phyloP scores from a whole-genome alignment of 2,329 filamentous ascomycete genomes.

The Hymenoscyphus infarciens region DNA sequence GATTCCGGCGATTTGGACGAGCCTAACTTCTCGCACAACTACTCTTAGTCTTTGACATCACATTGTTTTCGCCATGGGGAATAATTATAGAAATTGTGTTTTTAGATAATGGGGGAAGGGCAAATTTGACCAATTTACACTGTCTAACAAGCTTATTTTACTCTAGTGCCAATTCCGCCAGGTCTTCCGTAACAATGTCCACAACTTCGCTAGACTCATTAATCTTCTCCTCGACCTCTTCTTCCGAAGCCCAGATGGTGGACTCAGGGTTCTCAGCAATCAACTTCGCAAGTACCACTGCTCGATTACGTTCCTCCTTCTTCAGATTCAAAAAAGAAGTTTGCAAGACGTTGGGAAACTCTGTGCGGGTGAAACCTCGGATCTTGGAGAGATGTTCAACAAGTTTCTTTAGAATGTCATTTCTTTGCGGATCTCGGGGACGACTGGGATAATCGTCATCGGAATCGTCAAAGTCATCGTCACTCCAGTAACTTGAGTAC shows the following conservation, averaged over 20 bases:
- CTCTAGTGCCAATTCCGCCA: no score
- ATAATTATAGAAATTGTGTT: no score
- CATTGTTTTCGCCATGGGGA: no score
- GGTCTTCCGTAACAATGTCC: neutral
- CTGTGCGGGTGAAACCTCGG: neutral
- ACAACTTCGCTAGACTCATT: neutral
- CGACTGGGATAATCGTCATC: neutral
- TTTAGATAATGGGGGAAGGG: no score
- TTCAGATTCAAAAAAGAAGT: neutral
- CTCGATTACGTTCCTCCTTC: neutral
- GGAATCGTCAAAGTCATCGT: neutral
- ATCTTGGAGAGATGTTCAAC: neutral
- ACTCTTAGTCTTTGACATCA: no score
- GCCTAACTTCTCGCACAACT: no score
- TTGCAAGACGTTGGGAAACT: neutral
- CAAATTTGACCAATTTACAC: no score
- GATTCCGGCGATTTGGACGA: no score
- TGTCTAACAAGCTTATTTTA: no score
- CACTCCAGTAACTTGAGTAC: neutral
- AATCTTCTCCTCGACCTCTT: neutral
- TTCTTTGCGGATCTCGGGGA: neutral
- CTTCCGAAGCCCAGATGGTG: neutral
- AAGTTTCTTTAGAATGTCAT: neutral
- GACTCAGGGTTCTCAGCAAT: neutral
- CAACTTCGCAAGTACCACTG: neutral